Base-by-base conservation (phyloP, 768 basidiomycete genomes). In the Imleria badia region DNA sequence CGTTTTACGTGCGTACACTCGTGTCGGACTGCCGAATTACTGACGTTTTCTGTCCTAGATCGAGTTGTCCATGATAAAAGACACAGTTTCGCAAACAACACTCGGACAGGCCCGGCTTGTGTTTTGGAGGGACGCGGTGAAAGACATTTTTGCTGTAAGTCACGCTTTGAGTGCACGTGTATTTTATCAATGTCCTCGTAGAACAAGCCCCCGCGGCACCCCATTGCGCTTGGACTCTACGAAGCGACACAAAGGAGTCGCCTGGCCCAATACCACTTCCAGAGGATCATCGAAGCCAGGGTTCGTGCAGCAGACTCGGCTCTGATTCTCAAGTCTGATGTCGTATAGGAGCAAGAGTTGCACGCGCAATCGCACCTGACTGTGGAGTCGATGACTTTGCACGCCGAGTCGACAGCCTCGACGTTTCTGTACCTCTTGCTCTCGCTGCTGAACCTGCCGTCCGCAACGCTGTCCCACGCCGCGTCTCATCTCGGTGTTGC, bases 21-120 rank as follows among this genome's bases (percentile, higher is more conserved):
- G 14, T 26, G 41, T 35, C 23, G 30, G 15, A 30, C 31, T 30
- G 23, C 7, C 29, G 1, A 9, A 2, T 12, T 44, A 36, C 55
- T 72, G 35, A 68, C 6, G 31, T 38, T 44, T 30, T 6, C 23
- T n/a, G 44, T 47, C 17, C 14, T 40, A 91, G 87, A 81, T 89
- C 50, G 91, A 94, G 67, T 71, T 93, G 50, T 86, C 91, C 11
- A 87, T 76, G 66, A 72, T 91, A 17, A 88, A 86, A 68, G 92
- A 94, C 56, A 75, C 78, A 36, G 87, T 90, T 14, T 89, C 89
- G 17, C 87, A 86, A 54, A 66, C 81, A 34, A 76, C 80, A 36
- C 83, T 94, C 52, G 91, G 90, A n/a, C 82, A 84, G 67, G 89
- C 92, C 80, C 79, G 89, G 59, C 81, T 91, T 76, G 86, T 92